Evolutionary conservation across 2,329 filamentous ascomycete genomes (phyloP), one percentile per base, ranked within the genome.

Genomic region (Tolypocladium nubicola): DNA sequence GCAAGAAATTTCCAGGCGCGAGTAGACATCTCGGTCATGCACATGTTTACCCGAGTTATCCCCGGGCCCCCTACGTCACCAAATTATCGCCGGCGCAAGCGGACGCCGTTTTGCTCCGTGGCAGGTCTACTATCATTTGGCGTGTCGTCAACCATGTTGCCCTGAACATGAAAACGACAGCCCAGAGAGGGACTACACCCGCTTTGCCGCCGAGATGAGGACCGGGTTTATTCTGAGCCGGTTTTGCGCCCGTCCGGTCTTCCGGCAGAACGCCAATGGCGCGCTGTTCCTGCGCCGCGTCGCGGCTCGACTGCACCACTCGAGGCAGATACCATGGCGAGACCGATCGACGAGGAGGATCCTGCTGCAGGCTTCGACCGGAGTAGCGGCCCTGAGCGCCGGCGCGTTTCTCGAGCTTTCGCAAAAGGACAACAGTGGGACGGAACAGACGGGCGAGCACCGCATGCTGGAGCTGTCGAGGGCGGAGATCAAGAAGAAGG

Each of bases 401-500:
- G 76, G 78, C 0, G 77, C 77, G 1, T 86, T 86, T 66, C 74
- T 86, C 49, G 74, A 79, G 63, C 69, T 85, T 8, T 81, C 82
- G 4, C 79, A 84, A 64, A 70, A 78, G 59, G 78, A 83, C 47
- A 79, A 82, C 61, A 70, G 63, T 41, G 75, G 71, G 47, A 69
- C 73, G 4, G 70, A 76, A 21, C 69, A 87, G 66, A 96, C 92
- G 3, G 83, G 84, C 33, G 92, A 97, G 73, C 82, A 82, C 71
- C 87, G 90, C 62, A 97, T 97, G 93, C 81, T 97, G 16, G 83
- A 91, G 69, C 84, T 80, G 2, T 97, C 92, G 41, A 79, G 89
- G 47, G 76, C 85, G 57, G 93, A 97, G 74, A 83, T 96, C 40
- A 78, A 79, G 57, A 89, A 89, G 65, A 79, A 80, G 40, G 80